Conservation (phyloP, 768 basidiomycete genomes). For the Mycena haematopus region DNA sequence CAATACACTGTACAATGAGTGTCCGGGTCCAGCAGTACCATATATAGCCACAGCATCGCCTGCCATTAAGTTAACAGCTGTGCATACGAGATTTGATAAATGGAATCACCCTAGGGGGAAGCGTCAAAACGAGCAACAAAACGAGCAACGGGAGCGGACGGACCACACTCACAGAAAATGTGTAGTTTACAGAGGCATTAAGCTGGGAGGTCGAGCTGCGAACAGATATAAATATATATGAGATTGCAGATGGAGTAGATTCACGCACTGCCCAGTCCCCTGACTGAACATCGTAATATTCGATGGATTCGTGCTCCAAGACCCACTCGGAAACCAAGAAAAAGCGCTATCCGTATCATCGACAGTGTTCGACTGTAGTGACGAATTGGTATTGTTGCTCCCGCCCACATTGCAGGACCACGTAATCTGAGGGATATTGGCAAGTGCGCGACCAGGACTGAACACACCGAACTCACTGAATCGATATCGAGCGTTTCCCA, state of each 20-base stretch:
- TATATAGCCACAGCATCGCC: conserved; percentile 28
- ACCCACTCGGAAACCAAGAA: conserved; percentile 9
- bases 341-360: conserved; percentile 15
- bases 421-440: conserved; percentile 3
- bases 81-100: neutral
- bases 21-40: conserved; percentile 18
- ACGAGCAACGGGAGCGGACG: neutral
- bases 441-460: neutral
- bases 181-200: conserved; percentile 24
- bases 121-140: conserved; percentile 1
- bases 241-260: no score
- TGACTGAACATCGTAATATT: conserved; percentile 3
- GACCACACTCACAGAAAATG: conserved; percentile 23
- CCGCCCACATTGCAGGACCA: conserved; percentile 13
- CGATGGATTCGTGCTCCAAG: conserved; percentile 13
- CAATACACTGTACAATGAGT: conserved; percentile 18
- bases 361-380: neutral
- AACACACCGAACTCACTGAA: conserved; percentile 15
- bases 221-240: neutral
- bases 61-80: neutral
- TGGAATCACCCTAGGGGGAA: conserved; percentile 15
- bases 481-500: conserved; percentile 21
- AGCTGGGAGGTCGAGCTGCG: conserved; percentile 13
- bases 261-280: conserved; percentile 23
- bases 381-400: conserved; percentile 1